These are phyloP conservation scores for Fusarium tanahbumbuense DNA, from an alignment of 2,329 filamentous ascomycete genomes.

Conservation along the genomic window DNA sequence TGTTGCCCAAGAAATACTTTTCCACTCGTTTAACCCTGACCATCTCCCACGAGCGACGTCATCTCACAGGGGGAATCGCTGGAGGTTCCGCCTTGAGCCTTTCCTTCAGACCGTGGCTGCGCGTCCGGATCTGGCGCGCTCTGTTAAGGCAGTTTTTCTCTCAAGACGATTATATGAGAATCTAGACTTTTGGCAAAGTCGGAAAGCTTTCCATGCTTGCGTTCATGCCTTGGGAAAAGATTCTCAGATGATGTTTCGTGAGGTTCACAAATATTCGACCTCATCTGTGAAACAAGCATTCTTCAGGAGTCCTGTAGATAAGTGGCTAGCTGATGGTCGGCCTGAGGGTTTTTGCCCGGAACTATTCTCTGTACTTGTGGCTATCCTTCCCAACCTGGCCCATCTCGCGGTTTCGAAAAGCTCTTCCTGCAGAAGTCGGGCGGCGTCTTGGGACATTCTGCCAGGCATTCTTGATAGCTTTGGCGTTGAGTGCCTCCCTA, in stretches of 20 bases:
- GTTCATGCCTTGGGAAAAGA: neutral
- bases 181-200: neutral
- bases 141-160: neutral
- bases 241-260: neutral
- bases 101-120: neutral
- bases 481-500: neutral
- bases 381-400: neutral
- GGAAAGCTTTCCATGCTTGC: neutral
- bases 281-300: neutral
- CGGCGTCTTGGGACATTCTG: too few species aligned
- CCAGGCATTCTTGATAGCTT: neutral
- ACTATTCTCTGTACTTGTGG: neutral
- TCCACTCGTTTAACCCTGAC: neutral
- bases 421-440: too few species aligned
- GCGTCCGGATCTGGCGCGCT: neutral
- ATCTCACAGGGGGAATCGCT: fast-evolving
- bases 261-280: fast-evolving
- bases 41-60: too few species aligned
- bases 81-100: neutral
- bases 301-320: too few species aligned
- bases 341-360: neutral
- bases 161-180: fast-evolving
- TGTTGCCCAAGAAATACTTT: neutral
- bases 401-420: neutral
- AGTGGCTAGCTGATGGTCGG: too few species aligned